A percentile compares a stretch with the other conserved stretches of the same genome.
Conservation (phyloP, 768 basidiomycete species). For the Xerocomus spinulosus region DNA sequence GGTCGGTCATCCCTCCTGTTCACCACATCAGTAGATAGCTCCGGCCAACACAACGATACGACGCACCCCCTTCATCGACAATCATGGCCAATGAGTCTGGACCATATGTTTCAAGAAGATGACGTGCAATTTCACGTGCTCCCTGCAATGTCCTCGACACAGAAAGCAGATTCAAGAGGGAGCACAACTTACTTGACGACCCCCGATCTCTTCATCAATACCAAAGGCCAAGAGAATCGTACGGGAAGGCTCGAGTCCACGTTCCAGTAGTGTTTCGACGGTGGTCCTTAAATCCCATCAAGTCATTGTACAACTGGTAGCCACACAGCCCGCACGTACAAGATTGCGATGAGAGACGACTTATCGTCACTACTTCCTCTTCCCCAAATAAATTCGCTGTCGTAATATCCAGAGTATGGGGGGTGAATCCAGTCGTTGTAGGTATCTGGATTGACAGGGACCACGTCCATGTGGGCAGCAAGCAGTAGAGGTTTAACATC, state of each 20-base stretch:
- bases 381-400: conserved; percentile 45
- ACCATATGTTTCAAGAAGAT: conserved; percentile 36
- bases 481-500: not conserved
- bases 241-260: conserved; percentile 28
- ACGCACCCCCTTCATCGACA: conserved; percentile 53
- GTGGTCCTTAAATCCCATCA: conserved; percentile 17
- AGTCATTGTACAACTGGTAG: too few species aligned
- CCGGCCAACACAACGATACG: not conserved
- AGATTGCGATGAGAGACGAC: conserved; percentile 31
- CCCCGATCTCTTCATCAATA: conserved; percentile 45
- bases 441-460: not conserved
- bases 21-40: not conserved
- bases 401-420: conserved; percentile 34
- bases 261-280: conserved; percentile 26
- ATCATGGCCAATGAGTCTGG: conserved; percentile 45
- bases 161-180: not conserved
- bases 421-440: not conserved
- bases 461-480: not conserved
- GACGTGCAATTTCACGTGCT: conserved; percentile 31
- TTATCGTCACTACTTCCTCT: conserved; percentile 46
- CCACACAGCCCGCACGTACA: conserved; percentile 23
- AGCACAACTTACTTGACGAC: conserved; percentile 28
- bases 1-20: conserved; percentile 14
- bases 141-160: conserved; percentile 29
- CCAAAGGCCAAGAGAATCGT: conserved; percentile 36